Conservation (phyloP, 768 basidiomycete genomes). For the Lentinula raphanica region DNA sequence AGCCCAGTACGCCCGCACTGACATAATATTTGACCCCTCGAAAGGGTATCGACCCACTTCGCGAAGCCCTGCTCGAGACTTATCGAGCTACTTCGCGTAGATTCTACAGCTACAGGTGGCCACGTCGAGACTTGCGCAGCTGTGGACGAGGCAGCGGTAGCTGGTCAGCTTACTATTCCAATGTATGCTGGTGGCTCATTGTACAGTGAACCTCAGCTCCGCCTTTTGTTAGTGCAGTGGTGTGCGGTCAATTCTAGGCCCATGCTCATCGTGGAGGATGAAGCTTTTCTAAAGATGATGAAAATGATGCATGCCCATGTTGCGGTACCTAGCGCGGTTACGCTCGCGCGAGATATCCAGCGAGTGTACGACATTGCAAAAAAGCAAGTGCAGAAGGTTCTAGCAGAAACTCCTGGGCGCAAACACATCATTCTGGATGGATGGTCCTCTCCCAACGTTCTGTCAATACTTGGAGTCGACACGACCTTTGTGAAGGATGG, state of each 20-base stretch:
- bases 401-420: neutral
- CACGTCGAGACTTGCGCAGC: no score
- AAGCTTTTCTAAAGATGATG: neutral
- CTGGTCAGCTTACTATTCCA: neutral
- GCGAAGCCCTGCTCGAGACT: no score
- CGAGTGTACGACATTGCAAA: neutral
- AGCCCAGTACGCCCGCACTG: no score
- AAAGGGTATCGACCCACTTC: no score
- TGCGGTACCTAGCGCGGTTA: neutral
- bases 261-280: neutral
- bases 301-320: conserved; percentile 4
- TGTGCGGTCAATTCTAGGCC: neutral
- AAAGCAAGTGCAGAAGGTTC: neutral
- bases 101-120: no score
- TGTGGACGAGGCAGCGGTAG: no score
- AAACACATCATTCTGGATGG: conserved; percentile 19
- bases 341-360: neutral
- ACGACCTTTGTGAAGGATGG: conserved; percentile 8
- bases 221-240: neutral
- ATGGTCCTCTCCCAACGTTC: conserved; percentile 17
- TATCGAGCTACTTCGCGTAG: no score
- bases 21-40: no score
- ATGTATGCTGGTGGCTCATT: conserved; percentile 6
- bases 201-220: conserved; percentile 9
- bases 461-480: conserved; percentile 15